These are phyloP conservation scores for Trichosanthes truncata DNA, from an alignment of 306 rosid genomes.

Conservation along the genomic window DNA sequence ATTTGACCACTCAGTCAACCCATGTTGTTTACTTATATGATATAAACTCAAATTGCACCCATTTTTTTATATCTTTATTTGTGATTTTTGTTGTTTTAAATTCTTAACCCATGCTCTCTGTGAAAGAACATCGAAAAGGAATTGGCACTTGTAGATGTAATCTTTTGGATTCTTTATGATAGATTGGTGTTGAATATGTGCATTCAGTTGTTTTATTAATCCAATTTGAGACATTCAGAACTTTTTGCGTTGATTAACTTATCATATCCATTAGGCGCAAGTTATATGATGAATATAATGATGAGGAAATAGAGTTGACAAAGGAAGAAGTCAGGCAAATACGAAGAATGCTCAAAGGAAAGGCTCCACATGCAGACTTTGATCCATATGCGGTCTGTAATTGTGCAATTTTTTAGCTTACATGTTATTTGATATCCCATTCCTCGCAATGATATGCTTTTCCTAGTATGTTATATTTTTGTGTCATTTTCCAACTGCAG, in stretches of 20 bases:
- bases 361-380: conserved; percentile 74
- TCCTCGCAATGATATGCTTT: neutral
- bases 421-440: neutral
- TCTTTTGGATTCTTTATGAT: neutral
- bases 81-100: neutral
- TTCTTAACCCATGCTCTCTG: neutral
- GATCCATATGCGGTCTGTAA: conserved; percentile 66
- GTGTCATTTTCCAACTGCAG: conserved; percentile 30
- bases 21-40: neutral
- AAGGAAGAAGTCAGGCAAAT: conserved; percentile 55
- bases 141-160: neutral
- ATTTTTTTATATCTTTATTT: too few relatives aligned
- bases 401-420: conserved; percentile 5
- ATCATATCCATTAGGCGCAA: conserved; percentile 52
- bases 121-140: neutral
- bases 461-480: neutral
- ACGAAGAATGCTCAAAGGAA: conserved; percentile 49
- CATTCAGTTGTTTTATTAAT: neutral
- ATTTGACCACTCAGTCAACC: neutral
- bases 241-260: conserved; percentile 5
- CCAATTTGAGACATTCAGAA: neutral
- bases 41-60: neutral
- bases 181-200: neutral
- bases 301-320: conserved; percentile 62
- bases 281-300: conserved; percentile 65